Conservation (phyloP, 176 grass and related monocot genomes). For the Luzula sylvatica region DNA sequence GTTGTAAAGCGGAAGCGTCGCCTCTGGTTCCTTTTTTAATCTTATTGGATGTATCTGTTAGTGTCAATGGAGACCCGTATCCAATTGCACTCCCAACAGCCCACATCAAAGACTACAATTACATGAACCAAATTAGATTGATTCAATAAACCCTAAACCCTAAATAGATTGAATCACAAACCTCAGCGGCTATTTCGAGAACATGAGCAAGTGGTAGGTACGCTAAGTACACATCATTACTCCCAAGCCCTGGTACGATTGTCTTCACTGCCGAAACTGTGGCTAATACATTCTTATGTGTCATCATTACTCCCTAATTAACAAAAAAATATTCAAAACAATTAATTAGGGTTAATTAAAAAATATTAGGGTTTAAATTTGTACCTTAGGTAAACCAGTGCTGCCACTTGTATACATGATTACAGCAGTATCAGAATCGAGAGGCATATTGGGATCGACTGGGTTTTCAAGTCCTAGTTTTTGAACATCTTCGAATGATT, state of each 20-base stretch:
- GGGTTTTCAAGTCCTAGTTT: constrained; percentile 54
- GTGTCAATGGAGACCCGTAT: constrained; percentile 83
- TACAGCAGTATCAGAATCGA: constrained; percentile 62
- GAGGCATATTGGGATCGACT: constrained; percentile 47
- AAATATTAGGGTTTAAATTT: background rate
- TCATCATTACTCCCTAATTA: constrained; percentile 88
- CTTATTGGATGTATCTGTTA: constrained; percentile 94
- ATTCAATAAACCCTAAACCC: no score
- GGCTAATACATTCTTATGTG: constrained; percentile 72
- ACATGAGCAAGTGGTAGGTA: constrained; percentile 93
- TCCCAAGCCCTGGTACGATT: constrained; percentile 65
- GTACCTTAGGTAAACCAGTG: constrained; percentile 96
- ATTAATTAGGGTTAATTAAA: no score
- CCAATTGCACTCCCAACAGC: constrained; percentile 74
- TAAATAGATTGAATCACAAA: constrained; percentile 10
- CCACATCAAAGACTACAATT: constrained; percentile 57
- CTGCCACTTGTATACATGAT: constrained; percentile 99
- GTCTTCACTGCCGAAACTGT: constrained; percentile 83
- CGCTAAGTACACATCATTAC: constrained; percentile 84
- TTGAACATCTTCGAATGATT: constrained; percentile 74
- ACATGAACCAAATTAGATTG: background rate
- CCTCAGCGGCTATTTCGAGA: constrained; percentile 96
- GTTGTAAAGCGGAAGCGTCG: constrained; percentile 65
- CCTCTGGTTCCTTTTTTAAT: constrained; percentile 81
- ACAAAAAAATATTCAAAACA: no score